A percentile compares a stretch with the other conserved stretches of the same genome.
phyloP scores from a whole-genome alignment of 805 yeast species.

The Saccharomycopsis schoenii region DNA sequence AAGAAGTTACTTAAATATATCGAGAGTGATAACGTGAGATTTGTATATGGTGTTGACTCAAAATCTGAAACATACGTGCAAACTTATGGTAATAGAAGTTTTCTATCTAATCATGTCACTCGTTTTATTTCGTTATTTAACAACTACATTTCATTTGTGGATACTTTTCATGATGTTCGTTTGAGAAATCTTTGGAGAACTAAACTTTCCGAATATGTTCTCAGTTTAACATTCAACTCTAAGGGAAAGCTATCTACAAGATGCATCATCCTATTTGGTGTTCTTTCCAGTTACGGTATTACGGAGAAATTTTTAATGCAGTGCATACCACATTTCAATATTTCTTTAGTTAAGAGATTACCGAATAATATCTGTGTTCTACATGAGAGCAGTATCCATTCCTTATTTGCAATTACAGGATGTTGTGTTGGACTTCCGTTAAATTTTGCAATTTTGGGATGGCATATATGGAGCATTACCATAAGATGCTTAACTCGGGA shows the following conservation, averaged over 20 bases:
- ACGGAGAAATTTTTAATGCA: not conserved
- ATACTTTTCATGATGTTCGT: constrained; percentile 31
- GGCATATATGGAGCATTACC: not conserved
- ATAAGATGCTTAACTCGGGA: not conserved
- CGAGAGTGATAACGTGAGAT: constrained; percentile 43
- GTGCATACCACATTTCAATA: not conserved
- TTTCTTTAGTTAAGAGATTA: not conserved
- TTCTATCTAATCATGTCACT: constrained; percentile 30
- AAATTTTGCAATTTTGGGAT: not conserved
- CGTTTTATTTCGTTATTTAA: constrained; percentile 42
- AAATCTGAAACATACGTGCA: not conserved
- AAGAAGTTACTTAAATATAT: constrained; percentile 31
- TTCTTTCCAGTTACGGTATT: constrained; percentile 25
- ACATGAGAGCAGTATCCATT: not conserved
- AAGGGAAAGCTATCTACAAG: constrained; percentile 38
- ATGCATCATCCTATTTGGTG: constrained; percentile 41
- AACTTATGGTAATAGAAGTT: constrained; percentile 20
- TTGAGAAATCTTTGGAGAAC: constrained; percentile 36
- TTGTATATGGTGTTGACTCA: constrained; percentile 43
- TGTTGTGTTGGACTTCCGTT: not conserved
- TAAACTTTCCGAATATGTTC: constrained; percentile 40
- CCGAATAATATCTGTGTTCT: not conserved
- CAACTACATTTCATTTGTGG: constrained; percentile 33
- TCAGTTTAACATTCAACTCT: constrained; percentile 36
- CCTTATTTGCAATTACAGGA: not conserved